Evolutionary conservation across 176 grass and related monocot genomes (phyloP), one percentile per base, ranked within the genome.

Genomic region (Bothriochloa decipiens): DNA sequence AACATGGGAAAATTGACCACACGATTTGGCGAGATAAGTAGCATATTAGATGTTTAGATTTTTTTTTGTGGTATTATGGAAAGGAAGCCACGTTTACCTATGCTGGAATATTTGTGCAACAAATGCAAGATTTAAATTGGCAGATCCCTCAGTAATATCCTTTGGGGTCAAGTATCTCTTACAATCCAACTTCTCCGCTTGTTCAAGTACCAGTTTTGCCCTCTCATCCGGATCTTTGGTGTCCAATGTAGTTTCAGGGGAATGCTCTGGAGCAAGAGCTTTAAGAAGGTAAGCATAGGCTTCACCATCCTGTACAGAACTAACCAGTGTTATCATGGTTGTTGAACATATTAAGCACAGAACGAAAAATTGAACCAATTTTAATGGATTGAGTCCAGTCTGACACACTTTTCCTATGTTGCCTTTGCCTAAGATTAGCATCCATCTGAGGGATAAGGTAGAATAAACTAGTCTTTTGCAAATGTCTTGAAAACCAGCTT

Each of bases 101-200:
- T 95, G 93, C 80, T 98, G 96, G 78, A 98, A 98, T 85, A 98
- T 98, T 83, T 98, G 96, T 60, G 96, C 96, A 76, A 95, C 96
- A 85, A 98, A 98, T 89, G 93, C 96, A 88, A 98, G 96, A 91
- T 98, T 98, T 71, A 98, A 86, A 91, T 98, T 98, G 80, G 96
- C 89, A 87, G 96, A 98, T 62, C 96, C 96, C 83, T 98, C 96
- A 17, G 92, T 90, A 55, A 98, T 98, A 86, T 98, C 96, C 81
- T 98, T 95, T 84, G 93, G 93, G 75, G 87, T 93, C 61, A 98
- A 70, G 73, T 98, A 98, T 88, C 96, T 86, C 88, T 98, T 98
- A 72, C 96, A 98, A 69, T 95, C 91, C 87, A 98, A 88, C 39
- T 93, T 98, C 80, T 98, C 96, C 6, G 96, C 96, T 83, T 98